Evolutionary conservation across 192 early-diverging fungal species (phyloP), one percentile per base, ranked within the genome.

Genomic region (Allomyces javanicus): DNA sequence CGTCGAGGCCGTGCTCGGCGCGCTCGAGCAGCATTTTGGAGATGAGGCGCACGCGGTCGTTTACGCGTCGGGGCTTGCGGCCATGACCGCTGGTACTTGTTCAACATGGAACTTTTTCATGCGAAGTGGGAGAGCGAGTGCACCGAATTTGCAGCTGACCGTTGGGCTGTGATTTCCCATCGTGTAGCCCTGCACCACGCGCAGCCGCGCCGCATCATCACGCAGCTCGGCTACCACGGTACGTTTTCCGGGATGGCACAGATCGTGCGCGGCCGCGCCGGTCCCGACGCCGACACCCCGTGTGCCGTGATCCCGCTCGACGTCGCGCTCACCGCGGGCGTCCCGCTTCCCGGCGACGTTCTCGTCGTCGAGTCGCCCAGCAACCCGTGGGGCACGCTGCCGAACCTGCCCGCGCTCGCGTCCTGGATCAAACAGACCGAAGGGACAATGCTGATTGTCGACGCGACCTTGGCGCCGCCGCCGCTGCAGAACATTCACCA

Each of bases 401-500:
- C 44, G 79, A 76, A 27, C 64, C 75, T n/a, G 23, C 61, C 43
- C 64, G 68, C 55, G 78, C 75, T 44, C 68, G 73, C 40, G 72
- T 79, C 64, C 62, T 40, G 33, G 33, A 40, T 40, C 33, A 76
- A 21, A 75, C 76, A 75, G 25, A 75, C 77, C 19, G 71, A 70
- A 1, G 82, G 81, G 1, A 83, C 82, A 11, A 67, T 70, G 0
- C 66, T 88, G 6, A 74, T 83, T 1, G 80, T 86, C 1, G 87
- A 89, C 63, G 58, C 84, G 2, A 89, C 87, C n/a, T 75, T 87
- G 72, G 81, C 84, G 23, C 87, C 87, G 9, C 86, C 87, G 7
- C 86, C 86, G 9, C 72, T 89, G 21, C 79, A 79, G 73, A 78
- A 77, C 64, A 22, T 63, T 69, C 24, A 11, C 27, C 44, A 12